phyloP scores from a whole-genome alignment of 2,329 filamentous ascomycete species.

The Sclerotiophoma versabilis region DNA sequence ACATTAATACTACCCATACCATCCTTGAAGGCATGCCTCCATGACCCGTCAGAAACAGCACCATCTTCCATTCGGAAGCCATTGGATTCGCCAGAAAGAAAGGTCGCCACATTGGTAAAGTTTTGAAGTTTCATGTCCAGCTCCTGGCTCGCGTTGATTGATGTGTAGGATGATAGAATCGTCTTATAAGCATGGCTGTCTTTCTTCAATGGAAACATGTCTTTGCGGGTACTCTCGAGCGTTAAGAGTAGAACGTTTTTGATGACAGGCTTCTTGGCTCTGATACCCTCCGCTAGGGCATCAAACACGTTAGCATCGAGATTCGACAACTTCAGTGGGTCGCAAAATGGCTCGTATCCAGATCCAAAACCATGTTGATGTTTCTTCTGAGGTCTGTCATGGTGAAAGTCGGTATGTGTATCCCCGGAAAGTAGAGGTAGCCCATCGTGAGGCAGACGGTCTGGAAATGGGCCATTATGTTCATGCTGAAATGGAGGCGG shows the following conservation, averaged over 20 bases:
- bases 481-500: not conserved
- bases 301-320: conserved; percentile 15
- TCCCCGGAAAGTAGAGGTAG: not conserved
- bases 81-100: conserved; percentile 19
- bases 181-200: conserved; percentile 22
- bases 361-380: conserved; percentile 5
- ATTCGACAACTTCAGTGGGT: conserved; percentile 23
- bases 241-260: conserved; percentile 25
- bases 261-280: conserved; percentile 17
- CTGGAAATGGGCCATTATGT: not conserved
- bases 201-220: conserved; percentile 25
- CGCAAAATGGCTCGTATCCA: conserved; percentile 15
- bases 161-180: conserved; percentile 16
- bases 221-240: conserved; percentile 27
- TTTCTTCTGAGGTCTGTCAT: not conserved
- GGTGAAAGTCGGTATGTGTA: not conserved
- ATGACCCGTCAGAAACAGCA: not conserved
- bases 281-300: conserved; percentile 3
- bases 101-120: conserved; percentile 17
- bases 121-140: conserved; percentile 19
- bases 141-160: conserved; percentile 9
- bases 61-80: conserved; percentile 6
- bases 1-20: conserved; percentile 25
- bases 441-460: not conserved
- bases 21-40: conserved; percentile 21